Evolutionary conservation across 1,139 yeast genomes (phyloP), one percentile per base, ranked within the genome.

Genomic region (Meyerozyma guilliermondii): DNA sequence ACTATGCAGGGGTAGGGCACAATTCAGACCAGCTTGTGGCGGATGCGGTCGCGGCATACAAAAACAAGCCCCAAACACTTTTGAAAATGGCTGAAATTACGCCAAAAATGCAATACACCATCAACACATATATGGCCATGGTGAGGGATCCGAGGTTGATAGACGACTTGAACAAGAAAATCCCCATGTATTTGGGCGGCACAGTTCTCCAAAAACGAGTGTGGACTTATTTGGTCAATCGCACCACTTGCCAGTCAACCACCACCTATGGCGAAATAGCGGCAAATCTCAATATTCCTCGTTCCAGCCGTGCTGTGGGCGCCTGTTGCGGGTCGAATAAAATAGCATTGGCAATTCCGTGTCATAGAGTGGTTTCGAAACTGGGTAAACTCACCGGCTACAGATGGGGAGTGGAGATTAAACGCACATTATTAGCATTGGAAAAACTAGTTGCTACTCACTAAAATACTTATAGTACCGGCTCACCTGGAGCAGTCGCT

Each of bases 251-350:
- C 3, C 60, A 57, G 17, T 34, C 49, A 16, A 50, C 52, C 0
- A 47, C 49, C n/a, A 44, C 49, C 8, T 60, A 60, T 37, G 39
- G 47, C 7, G 38, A 48, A 16, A 39, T 60, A 11, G 62, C 63
- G 1, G 37, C 38, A 3, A 39, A 46, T 1, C 39, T 60, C 39
- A 45, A 46, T 16, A 46, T 51, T 46, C 53, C 57, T 1, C 46
- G 35, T 1, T 49, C 58, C n/a, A 47, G 55, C 29, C 45, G 65
- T 18, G 63, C 49, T 0, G 45, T 61, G 13, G 65, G 62, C 2
- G 56, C 54, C 43, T 50, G 59, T 17, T 52, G 58, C 36, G 63
- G 62, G 10, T 53, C 62, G 2, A 61, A 60, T 40, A 48, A 45
- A 33, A 47, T 61, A 23, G 62, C 65, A 2, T 33, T 58, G 22